Conservation (phyloP, 2,329 filamentous ascomycete genomes). For the Sclerotinia glacialis region DNA sequence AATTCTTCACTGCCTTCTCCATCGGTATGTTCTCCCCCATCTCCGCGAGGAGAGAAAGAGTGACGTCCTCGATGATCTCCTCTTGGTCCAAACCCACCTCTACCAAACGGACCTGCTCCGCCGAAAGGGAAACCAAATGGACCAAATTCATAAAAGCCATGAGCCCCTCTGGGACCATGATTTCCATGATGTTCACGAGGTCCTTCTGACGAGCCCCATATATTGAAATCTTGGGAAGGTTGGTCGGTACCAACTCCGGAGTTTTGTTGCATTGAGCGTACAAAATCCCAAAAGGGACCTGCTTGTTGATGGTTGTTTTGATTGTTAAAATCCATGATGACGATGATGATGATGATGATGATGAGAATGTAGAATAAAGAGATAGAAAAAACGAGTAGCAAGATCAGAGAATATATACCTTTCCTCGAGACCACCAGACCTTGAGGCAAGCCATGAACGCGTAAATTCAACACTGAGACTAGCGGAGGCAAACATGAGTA, state of each 20-base stretch:
- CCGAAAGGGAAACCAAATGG: slow-evolving; percentile 18
- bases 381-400: not conserved
- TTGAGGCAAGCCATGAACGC: slow-evolving; percentile 16
- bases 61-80: slow-evolving; percentile 29
- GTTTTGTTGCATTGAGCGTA: slow-evolving; percentile 32
- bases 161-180: slow-evolving; percentile 22
- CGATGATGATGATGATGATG: slow-evolving; percentile 20
- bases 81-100: slow-evolving; percentile 26
- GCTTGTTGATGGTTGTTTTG: slow-evolving; percentile 26
- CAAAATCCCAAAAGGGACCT: slow-evolving; percentile 37
- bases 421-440: not conserved
- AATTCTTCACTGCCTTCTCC: slow-evolving; percentile 24
- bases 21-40: slow-evolving; percentile 29
- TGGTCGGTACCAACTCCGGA: slow-evolving; percentile 37
- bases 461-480: slow-evolving; percentile 12
- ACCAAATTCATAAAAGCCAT: slow-evolving; percentile 1
- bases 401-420: slow-evolving; percentile 17
- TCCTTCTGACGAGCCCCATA: slow-evolving; percentile 20
- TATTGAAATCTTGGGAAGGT: slow-evolving; percentile 25
- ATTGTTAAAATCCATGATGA: slow-evolving; percentile 37
- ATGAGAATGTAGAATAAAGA: slow-evolving; percentile 13
- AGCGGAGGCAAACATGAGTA: slow-evolving; percentile 12
- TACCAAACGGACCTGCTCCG: slow-evolving; percentile 16
- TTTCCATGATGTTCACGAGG: slow-evolving; percentile 22
- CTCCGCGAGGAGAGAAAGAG: slow-evolving; percentile 27